Base-by-base conservation (phyloP, 2,329 filamentous ascomycete genomes). In the Fusarium sp. region DNA sequence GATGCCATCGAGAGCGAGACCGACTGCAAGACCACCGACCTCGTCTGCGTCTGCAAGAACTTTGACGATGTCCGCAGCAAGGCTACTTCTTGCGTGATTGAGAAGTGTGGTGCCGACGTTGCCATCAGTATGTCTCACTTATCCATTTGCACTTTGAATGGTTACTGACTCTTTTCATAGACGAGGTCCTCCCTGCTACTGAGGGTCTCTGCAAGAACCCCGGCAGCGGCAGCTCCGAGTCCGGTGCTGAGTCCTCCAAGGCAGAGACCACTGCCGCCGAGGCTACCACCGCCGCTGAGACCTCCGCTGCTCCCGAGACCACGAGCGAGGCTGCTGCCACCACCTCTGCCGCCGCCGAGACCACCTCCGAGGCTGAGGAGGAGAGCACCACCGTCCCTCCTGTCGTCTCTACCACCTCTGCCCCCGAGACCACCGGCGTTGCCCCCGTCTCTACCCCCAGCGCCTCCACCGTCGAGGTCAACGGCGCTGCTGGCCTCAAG, bases 131-230 rank as follows among this genome's bases (percentile, higher is more conserved):
- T 58, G 84, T 83, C 35, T 20, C 57, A 30, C 27, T 41, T 25
- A 30, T 9, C 5, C 30, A 3, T 23, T 6, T 3, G 23, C 37
- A n/a, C 39, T 25, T 20, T 10, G 9, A 27, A 45, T 11, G 6
- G 3, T 48, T 66, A 54, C 76, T 78, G 74, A 78, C 77, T 61
- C 27, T 23, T n/a, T 8, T 20, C 25, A 23, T 60, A 86, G 84
- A 77, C 76, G 72, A 84, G 73, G 83, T 85, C 52, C 78, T 85
- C 56, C 83, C 84, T 67, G 83, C 83, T 48, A 79, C 81, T 27
- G 66, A 81, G 74, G 76, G 76, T 65, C 80, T 84, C 72, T 85
- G 83, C 80, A 68, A 74, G 32, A 64, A 66, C 58, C 52, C 62
- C 23, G 62, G 60, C 60, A 37, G 35, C 35, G 37, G 56, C 57